Evolutionary conservation across 2,329 filamentous ascomycete species (phyloP).

Genomic region (Aspergillus intermedius): DNA sequence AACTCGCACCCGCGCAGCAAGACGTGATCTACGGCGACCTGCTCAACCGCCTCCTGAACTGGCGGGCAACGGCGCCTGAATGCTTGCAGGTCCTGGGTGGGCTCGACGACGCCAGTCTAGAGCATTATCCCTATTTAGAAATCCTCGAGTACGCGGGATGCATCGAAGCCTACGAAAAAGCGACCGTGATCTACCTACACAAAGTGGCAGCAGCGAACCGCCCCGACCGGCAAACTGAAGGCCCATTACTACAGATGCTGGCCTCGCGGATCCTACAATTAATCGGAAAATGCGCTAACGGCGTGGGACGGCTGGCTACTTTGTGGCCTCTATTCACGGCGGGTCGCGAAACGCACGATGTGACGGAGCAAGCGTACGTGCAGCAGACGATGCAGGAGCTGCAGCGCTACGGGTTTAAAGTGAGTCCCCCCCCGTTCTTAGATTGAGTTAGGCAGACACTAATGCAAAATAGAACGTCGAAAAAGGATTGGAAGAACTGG

Average conservation of each 20-base stretch:
- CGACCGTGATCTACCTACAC: constrained; percentile 29
- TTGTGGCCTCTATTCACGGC: constrained; percentile 31
- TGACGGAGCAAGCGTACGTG: constrained; percentile 23
- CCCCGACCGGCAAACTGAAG: constrained; percentile 19
- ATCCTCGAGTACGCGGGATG: constrained; percentile 30
- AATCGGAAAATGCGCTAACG: constrained; percentile 25
- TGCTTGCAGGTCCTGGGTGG: constrained; percentile 21
- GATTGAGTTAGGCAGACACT: background rate
- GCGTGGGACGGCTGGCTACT: constrained; percentile 27
- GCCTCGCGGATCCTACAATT: constrained; percentile 24
- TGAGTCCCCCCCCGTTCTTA: constrained; percentile 12
- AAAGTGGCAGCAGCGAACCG: constrained; percentile 26
- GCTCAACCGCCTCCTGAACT: constrained; percentile 21
- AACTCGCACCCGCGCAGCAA: constrained; percentile 23
- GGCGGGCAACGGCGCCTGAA: constrained; percentile 24
- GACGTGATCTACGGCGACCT: constrained; percentile 25
- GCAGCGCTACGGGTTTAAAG: constrained; percentile 24
- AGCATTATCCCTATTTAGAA: constrained; percentile 22
- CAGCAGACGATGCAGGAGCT: constrained; percentile 25
- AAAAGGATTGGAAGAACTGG: constrained; percentile 23
- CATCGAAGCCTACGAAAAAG: constrained; percentile 33
- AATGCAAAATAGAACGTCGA: constrained; percentile 20
- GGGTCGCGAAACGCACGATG: constrained; percentile 25
- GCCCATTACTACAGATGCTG: constrained; percentile 21
- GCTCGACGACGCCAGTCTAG: constrained; percentile 23